Conservation (phyloP, 768 basidiomycete genomes). For the Lactarius evosmus region DNA sequence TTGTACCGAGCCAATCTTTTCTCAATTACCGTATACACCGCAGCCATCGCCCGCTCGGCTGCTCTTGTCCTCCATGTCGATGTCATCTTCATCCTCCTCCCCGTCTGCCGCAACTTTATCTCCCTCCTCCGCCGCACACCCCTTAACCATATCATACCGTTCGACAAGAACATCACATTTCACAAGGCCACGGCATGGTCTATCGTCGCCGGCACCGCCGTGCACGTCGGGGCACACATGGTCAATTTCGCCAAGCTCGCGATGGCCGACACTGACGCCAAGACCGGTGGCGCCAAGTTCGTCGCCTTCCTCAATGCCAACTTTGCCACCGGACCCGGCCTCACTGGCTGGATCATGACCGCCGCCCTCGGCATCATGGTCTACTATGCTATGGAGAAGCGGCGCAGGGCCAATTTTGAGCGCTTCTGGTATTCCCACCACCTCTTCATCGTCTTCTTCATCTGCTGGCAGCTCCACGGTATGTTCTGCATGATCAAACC, state of each 20-base stretch:
- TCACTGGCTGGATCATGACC: slow-evolving; percentile 89
- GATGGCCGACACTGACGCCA: slow-evolving; percentile 50
- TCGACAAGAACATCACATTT: slow-evolving; percentile 90
- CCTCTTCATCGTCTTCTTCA: slow-evolving; percentile 89
- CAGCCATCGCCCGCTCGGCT: slow-evolving; percentile 83
- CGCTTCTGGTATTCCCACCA: slow-evolving; percentile 88
- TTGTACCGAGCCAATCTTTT: not conserved
- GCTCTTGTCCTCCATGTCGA: slow-evolving; percentile 91
- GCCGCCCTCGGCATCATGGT: slow-evolving; percentile 72
- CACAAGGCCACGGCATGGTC: slow-evolving; percentile 92
- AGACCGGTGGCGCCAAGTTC: slow-evolving; percentile 51
- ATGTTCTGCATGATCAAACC: slow-evolving; percentile 98
- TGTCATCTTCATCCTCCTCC: slow-evolving; percentile 90
- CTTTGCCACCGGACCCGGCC: slow-evolving; percentile 78
- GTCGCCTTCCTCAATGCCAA: slow-evolving; percentile 74
- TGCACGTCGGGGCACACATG: slow-evolving; percentile 85
- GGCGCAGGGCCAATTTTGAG: slow-evolving; percentile 75
- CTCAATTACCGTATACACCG: not conserved
- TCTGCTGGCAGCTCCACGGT: slow-evolving; percentile 91
- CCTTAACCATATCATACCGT: slow-evolving; percentile 82
- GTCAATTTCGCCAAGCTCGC: slow-evolving; percentile 76
- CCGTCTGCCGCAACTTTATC: slow-evolving; percentile 93
- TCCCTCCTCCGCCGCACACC: slow-evolving; percentile 84
- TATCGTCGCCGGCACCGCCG: slow-evolving; percentile 69
- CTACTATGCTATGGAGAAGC: slow-evolving; percentile 81